Base-by-base conservation (phyloP, 208 protist genomes). In the Trypanosoma platydactyli region DNA sequence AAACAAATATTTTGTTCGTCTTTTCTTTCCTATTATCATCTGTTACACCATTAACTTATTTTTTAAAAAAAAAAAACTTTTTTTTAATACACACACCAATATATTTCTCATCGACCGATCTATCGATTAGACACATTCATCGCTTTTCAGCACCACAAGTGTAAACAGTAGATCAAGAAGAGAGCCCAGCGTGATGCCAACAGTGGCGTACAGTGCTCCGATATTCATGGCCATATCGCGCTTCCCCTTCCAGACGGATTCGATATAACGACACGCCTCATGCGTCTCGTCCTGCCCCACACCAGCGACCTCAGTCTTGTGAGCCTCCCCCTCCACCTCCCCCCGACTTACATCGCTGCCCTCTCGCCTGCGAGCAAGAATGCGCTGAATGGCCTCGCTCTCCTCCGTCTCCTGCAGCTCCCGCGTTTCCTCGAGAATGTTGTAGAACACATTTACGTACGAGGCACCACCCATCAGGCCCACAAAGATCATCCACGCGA, bases 401-500 rank as follows among this genome's bases (percentile, higher is more conserved):
- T 81, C 68, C 55, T 88, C 74, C 24, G 67, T 40, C 52, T 74
- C 46, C 38, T 82, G 73, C 70, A 81, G 70, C 7, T 44, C 20
- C 15, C 64, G 29, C 25, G 75, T 72, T 5, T 71, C 68, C 44
- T 77, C 66, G 13, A 97, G 68, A 41, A 97, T 86, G 20, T 95
- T 70, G 64, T 91, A 96, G 48, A 97, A 97, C 18, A 88, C 76
- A 69, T 97, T 97, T 13, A 97, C 94, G 71, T 97, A 97, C 9
- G 84, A 94, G 6, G 88, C 86, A 35, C 94, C 94, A 42, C 94
- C 91, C 20, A 97, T 56, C 11, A 97, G 68, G 22, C 94, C 94
- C 30, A 95, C 86, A 51, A 89, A 95, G n/a, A 97, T 24, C 92
- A 97, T 96, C 76, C 84, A 88, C 20, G 60, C 74, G 55, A 96